phyloP scores from a whole-genome alignment of 345 rosid species.

The Moricandia arvensis region DNA sequence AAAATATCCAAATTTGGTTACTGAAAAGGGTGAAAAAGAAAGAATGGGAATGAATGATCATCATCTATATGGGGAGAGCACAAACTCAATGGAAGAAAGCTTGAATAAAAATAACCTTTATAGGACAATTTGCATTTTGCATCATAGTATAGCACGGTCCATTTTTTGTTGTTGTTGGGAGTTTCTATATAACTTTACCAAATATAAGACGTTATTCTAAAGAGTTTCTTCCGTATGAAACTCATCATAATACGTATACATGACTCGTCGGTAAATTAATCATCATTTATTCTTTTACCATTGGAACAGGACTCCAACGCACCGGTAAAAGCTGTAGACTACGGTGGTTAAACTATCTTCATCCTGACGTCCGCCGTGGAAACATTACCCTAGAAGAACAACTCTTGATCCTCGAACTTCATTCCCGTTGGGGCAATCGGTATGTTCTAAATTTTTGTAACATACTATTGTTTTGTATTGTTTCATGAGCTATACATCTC shows the following conservation, averaged over 20 bases:
- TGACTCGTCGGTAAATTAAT: constrained; percentile 12
- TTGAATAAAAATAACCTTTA: constrained; percentile 37
- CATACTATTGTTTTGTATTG: neutral
- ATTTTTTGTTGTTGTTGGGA: neutral
- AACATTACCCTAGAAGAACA: constrained; percentile 89
- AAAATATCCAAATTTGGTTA: constrained; percentile 21
- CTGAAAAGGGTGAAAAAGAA: constrained; percentile 21
- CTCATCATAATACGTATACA: constrained; percentile 19
- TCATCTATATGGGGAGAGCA: constrained; percentile 38
- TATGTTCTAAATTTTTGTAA: constrained; percentile 13
- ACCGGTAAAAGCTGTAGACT: constrained; percentile 96
- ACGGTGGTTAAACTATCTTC: constrained; percentile 90
- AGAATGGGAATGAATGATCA: constrained; percentile 35
- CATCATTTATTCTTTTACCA: constrained; percentile 18
- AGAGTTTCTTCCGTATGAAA: constrained; percentile 34
- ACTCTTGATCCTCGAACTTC: constrained; percentile 87
- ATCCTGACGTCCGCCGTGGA: constrained; percentile 93
- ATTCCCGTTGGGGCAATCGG: constrained; percentile 94
- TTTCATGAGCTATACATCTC: neutral
- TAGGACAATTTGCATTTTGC: constrained; percentile 36
- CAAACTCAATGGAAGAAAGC: constrained; percentile 42
- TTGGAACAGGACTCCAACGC: constrained; percentile 70
- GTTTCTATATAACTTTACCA: constrained; percentile 29
- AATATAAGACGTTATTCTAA: constrained; percentile 4
- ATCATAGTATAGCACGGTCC: constrained; percentile 21